Percentiles rank a stretch among this genome's conserved stretches.
phyloP scores from a whole-genome alignment of 495 filamentous ascomycete genomes.

The Chaetomidium leptoderma region DNA sequence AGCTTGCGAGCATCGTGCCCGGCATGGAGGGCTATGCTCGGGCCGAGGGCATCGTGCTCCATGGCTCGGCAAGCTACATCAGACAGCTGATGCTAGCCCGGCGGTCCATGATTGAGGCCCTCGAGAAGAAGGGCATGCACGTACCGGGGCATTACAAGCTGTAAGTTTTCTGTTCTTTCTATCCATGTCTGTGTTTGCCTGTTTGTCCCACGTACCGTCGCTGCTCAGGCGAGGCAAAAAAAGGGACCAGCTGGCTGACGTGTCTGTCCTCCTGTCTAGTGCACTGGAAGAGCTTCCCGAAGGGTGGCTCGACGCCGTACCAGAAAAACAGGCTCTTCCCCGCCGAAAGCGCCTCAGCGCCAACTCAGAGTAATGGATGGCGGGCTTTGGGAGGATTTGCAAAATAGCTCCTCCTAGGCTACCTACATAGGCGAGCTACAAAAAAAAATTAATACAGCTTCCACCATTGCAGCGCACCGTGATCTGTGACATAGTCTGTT shows the following conservation, averaged over 20 bases:
- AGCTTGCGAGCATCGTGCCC: slow-evolving; percentile 75
- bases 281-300: neutral
- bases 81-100: slow-evolving; percentile 59
- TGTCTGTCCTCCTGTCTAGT: neutral
- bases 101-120: slow-evolving; percentile 47
- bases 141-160: slow-evolving; percentile 22
- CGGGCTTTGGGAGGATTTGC: no score
- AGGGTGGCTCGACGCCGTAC: slow-evolving; percentile 1
- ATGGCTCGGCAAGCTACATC: slow-evolving; percentile 70
- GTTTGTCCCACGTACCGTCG: no score
- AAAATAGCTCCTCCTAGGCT: no score
- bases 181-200: neutral
- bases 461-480: no score
- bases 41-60: slow-evolving; percentile 79
- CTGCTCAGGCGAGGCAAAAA: neutral
- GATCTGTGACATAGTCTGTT: no score
- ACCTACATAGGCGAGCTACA: no score
- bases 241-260: neutral
- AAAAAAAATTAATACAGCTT: no score
- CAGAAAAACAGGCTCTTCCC: no score
- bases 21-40: slow-evolving; percentile 77
- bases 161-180: slow-evolving; percentile 14
- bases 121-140: slow-evolving; percentile 23
- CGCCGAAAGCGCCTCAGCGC: no score
- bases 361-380: no score